Evolutionary conservation across 305 asterid species (phyloP).

Genomic region (Fraxinus baroniana): DNA sequence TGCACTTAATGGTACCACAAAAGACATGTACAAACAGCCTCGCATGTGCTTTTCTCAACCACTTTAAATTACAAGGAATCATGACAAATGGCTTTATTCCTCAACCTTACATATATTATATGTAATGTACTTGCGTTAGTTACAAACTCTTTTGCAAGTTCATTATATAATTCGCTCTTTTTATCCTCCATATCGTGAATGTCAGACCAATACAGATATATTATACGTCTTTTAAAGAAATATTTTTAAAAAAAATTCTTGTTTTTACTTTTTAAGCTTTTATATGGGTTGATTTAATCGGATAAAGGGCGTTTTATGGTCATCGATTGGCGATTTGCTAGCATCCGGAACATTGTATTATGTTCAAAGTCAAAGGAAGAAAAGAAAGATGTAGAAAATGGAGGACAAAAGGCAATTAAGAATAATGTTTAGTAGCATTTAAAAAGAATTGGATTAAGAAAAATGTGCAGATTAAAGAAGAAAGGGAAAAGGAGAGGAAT

Average conservation of each 20-base stretch:
- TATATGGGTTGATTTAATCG: neutral
- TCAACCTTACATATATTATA: neutral
- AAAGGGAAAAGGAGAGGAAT: constrained; percentile 28
- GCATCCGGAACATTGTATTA: neutral
- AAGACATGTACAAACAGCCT: constrained; percentile 10
- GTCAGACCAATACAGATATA: neutral
- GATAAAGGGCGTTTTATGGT: too few relatives aligned
- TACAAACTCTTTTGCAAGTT: neutral
- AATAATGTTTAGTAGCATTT: neutral
- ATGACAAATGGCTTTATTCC: constrained; percentile 7
- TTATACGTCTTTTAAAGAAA: neutral
- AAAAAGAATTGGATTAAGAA: constrained; percentile 1
- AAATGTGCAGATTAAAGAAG: constrained; percentile 7
- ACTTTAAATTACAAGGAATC: constrained; percentile 12
- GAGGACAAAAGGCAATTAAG: neutral
- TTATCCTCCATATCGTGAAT: neutral
- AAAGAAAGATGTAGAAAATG: neutral
- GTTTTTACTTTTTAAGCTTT: neutral
- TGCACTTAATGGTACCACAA: neutral
- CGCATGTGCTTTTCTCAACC: constrained; percentile 9
- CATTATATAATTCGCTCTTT: neutral
- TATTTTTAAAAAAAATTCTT: neutral
- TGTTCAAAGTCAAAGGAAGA: neutral
- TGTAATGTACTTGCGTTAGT: neutral
- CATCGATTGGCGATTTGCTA: too few relatives aligned